Conservation (phyloP, 148 eudicot species). For the Suaeda aralocaspica region DNA sequence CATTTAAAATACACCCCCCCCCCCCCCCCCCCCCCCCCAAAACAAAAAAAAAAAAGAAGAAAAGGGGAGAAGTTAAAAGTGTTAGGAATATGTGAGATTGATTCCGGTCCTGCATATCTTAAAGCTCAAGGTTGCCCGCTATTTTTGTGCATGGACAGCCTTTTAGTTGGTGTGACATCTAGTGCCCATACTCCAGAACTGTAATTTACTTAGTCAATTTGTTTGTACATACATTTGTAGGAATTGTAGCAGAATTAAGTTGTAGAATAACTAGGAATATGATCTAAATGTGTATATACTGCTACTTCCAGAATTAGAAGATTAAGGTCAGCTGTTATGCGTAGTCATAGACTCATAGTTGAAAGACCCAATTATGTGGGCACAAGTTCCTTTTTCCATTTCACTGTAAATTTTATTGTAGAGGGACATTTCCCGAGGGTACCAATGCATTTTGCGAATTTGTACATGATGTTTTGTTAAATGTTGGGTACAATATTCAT, state of each 20-base stretch:
- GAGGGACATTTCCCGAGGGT: neutral
- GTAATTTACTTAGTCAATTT: slow-evolving; percentile 22
- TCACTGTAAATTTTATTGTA: neutral
- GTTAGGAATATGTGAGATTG: neutral
- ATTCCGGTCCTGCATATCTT: slow-evolving; percentile 9
- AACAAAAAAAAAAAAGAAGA: too few species aligned
- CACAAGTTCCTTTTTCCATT: neutral
- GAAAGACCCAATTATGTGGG: neutral
- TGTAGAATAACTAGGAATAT: slow-evolving; percentile 8
- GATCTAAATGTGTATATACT: neutral
- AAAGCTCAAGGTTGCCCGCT: slow-evolving; percentile 28
- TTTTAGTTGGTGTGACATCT: slow-evolving; percentile 14
- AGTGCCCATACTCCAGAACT: slow-evolving; percentile 16
- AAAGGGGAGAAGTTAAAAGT: neutral
- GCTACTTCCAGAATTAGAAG: neutral
- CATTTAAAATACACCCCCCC: too few species aligned
- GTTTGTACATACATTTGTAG: slow-evolving; percentile 15
- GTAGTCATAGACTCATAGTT: neutral
- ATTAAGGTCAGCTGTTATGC: neutral
- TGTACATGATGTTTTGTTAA: neutral
- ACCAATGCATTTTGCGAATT: neutral
- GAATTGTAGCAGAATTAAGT: neutral
- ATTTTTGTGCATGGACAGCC: slow-evolving; percentile 27
- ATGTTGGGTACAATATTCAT: neutral
- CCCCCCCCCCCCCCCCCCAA: too few species aligned